Conservation (phyloP, 2,329 filamentous ascomycete species). For the Stachybotrys echinatus region DNA sequence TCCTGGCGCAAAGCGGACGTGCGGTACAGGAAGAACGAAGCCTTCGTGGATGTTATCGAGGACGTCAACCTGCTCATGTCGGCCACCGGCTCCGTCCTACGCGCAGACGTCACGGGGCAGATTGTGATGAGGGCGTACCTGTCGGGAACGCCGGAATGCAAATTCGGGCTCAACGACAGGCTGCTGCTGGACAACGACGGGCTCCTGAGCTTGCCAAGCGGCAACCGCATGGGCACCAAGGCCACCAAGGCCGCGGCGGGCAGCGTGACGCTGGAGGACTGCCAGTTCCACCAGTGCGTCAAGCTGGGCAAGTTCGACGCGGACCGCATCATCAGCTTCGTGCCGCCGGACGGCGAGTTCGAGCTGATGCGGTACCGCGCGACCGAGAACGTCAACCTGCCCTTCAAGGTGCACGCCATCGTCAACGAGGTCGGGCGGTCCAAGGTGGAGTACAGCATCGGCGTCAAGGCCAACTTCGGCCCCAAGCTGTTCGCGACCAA, state of each 20-base stretch:
- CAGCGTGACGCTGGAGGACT: constrained; percentile 93
- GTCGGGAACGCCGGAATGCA: constrained; percentile 94
- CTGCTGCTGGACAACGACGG: constrained; percentile 80
- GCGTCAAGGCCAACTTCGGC: constrained; percentile 94
- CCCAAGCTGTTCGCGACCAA: constrained; percentile 96
- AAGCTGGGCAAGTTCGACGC: constrained; percentile 96
- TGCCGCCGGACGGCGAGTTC: constrained; percentile 95
- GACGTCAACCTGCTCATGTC: constrained; percentile 99
- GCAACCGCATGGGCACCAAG: constrained; percentile 76
- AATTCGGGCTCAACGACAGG: constrained; percentile 95
- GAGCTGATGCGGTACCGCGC: constrained; percentile 98
- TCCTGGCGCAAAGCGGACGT: constrained; percentile 97
- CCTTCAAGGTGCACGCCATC: constrained; percentile 98
- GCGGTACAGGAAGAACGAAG: constrained; percentile 99
- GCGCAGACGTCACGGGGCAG: constrained; percentile 93
- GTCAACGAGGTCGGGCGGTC: constrained; percentile 96
- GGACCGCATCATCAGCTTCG: constrained; percentile 93
- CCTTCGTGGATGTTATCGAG: constrained; percentile 98
- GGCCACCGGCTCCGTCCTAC: constrained; percentile 89
- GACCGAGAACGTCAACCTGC: constrained; percentile 96
- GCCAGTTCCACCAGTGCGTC: constrained; percentile 98
- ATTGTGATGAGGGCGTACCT: constrained; percentile 99
- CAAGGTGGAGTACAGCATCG: constrained; percentile 98
- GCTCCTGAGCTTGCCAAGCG: constrained; percentile 60
- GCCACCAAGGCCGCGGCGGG: constrained; percentile 93